Conservation (phyloP, 805 yeast species). For the Starmerella khaoyaiensis region DNA sequence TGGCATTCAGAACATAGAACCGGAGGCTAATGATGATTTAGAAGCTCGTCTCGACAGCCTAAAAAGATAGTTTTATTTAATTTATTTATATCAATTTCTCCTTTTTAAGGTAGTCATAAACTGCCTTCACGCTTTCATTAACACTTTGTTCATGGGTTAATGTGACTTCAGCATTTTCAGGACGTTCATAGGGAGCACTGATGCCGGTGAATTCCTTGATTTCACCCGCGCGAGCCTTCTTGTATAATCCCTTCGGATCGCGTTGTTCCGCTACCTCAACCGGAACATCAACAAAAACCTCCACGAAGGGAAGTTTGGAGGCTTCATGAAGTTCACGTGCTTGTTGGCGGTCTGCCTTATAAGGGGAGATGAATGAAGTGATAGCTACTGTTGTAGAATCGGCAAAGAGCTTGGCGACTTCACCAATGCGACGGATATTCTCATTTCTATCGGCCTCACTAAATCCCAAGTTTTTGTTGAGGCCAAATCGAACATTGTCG, state of each 20-base stretch:
- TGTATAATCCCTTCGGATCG: slow-evolving; percentile 94
- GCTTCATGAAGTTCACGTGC: slow-evolving; percentile 78
- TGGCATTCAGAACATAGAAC: slow-evolving; percentile 31
- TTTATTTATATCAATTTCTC: slow-evolving; percentile 11
- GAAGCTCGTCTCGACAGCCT: slow-evolving; percentile 80
- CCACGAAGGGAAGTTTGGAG: slow-evolving; percentile 68
- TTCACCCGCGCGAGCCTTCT: slow-evolving; percentile 90
- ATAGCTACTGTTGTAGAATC: slow-evolving; percentile 81
- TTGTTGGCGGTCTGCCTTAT: slow-evolving; percentile 64
- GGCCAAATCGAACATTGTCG: slow-evolving; percentile 86
- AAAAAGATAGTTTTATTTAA: slow-evolving; percentile 35
- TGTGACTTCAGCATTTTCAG: slow-evolving; percentile 71
- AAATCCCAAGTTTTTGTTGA: slow-evolving; percentile 90
- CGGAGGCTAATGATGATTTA: slow-evolving; percentile 59
- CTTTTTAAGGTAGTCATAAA: slow-evolving; percentile 41
- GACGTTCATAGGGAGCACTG: slow-evolving; percentile 92
- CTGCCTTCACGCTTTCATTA: slow-evolving; percentile 68
- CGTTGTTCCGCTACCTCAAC: slow-evolving; percentile 89
- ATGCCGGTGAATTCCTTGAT: slow-evolving; percentile 93
- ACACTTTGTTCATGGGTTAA: slow-evolving; percentile 58
- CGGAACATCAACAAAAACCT: slow-evolving; percentile 87
- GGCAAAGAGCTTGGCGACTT: slow-evolving; percentile 85
- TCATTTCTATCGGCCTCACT: slow-evolving; percentile 85
- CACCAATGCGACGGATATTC: slow-evolving; percentile 88
- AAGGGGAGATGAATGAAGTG: slow-evolving; percentile 89